Conservation (phyloP, 176 grass and related monocot genomes). For the Bonia amplexicaulis region DNA sequence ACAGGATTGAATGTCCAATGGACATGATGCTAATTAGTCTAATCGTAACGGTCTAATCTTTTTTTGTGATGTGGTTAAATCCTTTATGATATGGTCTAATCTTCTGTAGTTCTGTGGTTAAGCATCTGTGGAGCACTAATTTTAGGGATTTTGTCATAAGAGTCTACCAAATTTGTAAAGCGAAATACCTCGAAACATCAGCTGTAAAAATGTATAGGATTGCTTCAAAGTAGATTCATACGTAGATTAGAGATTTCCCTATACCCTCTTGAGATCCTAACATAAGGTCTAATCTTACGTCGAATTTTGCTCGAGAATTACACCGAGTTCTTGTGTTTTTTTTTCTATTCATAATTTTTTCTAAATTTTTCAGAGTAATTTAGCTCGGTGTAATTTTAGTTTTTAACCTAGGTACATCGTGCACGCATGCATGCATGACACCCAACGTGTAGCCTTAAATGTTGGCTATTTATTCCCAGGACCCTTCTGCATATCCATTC, state of each 20-base stretch:
- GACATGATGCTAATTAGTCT: background rate
- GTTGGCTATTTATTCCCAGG: background rate
- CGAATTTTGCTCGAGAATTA: no score
- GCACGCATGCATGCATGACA: background rate
- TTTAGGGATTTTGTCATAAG: background rate
- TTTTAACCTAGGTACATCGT: background rate
- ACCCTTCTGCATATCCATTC: background rate
- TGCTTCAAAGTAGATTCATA: no score
- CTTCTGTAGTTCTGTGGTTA: background rate
- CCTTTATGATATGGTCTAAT: background rate
- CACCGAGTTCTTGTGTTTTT: no score
- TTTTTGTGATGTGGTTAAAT: background rate
- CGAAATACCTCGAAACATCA: no score
- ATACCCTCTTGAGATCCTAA: no score
- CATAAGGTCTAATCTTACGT: no score
- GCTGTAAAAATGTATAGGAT: no score
- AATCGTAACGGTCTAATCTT: no score
- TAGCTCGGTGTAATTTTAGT: background rate
- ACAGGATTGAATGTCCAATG: background rate
- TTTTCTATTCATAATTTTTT: no score
- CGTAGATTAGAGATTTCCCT: no score
- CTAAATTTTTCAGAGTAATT: no score
- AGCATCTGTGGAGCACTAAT: no score
- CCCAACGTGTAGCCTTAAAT: background rate
- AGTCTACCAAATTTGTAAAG: background rate